phyloP scores from a whole-genome alignment of 2,329 filamentous ascomycete species.

The Leptographium flavum region DNA sequence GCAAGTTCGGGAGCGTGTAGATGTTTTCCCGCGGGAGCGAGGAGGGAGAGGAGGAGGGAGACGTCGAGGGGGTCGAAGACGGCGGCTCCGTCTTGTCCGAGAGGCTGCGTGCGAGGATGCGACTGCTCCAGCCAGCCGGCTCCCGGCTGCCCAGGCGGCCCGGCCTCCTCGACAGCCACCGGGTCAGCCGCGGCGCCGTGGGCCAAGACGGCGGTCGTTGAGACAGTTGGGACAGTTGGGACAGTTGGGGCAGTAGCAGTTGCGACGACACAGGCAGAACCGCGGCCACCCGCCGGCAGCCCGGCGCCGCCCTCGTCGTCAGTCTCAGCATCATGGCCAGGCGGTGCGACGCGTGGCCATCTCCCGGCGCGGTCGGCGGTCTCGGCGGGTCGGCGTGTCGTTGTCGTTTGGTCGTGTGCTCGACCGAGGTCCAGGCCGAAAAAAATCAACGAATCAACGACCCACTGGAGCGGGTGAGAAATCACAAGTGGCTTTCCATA shows the following conservation, averaged over 20 bases:
- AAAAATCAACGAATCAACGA: no score
- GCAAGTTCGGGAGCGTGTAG: slow-evolving; percentile 87
- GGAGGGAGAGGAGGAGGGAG: background rate
- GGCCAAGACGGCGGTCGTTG: no score
- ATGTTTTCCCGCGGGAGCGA: slow-evolving; percentile 61
- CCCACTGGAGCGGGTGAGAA: no score
- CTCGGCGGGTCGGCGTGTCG: background rate
- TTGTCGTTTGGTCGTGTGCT: no score
- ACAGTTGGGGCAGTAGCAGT: no score
- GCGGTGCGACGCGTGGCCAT: background rate
- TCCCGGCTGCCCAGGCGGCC: no score
- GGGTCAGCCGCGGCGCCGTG: no score
- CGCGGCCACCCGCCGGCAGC: background rate
- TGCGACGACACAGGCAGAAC: background rate
- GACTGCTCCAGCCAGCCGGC: no score
- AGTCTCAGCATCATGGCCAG: slow-evolving; percentile 8
- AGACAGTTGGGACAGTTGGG: no score
- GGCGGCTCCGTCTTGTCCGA: background rate
- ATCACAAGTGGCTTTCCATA: no score
- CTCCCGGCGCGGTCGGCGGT: background rate
- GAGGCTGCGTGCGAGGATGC: background rate
- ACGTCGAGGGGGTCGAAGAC: background rate
- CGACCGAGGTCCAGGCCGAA: no score
- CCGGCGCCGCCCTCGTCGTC: slow-evolving; percentile 2
- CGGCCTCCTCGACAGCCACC: no score